Base-by-base conservation (phyloP, 257 asterid genomes). In the Solanum virginianum region DNA sequence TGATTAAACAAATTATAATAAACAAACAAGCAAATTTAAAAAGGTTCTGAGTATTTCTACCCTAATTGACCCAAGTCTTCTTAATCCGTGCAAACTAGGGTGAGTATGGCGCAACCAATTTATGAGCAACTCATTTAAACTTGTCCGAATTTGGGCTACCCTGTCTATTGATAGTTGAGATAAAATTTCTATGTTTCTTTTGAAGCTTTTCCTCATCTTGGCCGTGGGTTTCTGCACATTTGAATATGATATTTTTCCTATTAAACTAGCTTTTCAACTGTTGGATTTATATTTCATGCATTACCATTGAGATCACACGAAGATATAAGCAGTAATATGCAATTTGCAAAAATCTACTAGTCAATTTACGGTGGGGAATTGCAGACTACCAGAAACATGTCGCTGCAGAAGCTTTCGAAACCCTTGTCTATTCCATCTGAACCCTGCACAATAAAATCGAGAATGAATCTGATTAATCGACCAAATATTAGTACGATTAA, bases 401-500 rank as follows among this genome's bases (percentile, higher is more conserved):
- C 93, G 65, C 95, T 88, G 89, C 94, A 91, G 86, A 94, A 94
- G 84, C 88, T 92, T 80, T 89, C 87, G 79, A 93, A 92, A 36
- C 89, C 90, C 53, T 88, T 68, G 89, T 89, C 93, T 71, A 90
- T 85, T 62, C 89, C 95, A 85, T 83, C 84, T 8, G 91, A 39
- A n/a, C 54, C 96, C 97, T 92, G 91, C 88, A 72, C 41, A 77
- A 36, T 14, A 39, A 77, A 55, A 57, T 59, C 83, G 63, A 77
- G 45, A 88, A 80, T 60, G 22, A 49, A 85, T 36, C 45, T 74
- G 7, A 59, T 29, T 10, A n/a, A 81, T 49, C 24, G 24, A 9
- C 45, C 62, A 49, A 39, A 4, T 32, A 29, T 75, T 49, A 75
- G 62, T 49, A 8, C 5, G 24, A 49, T 15, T 14, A 22, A 4